Percentiles rank a stretch among this genome's conserved stretches.
Conservation (phyloP, 1,139 yeast genomes). For the Nematodospora anomalae region DNA sequence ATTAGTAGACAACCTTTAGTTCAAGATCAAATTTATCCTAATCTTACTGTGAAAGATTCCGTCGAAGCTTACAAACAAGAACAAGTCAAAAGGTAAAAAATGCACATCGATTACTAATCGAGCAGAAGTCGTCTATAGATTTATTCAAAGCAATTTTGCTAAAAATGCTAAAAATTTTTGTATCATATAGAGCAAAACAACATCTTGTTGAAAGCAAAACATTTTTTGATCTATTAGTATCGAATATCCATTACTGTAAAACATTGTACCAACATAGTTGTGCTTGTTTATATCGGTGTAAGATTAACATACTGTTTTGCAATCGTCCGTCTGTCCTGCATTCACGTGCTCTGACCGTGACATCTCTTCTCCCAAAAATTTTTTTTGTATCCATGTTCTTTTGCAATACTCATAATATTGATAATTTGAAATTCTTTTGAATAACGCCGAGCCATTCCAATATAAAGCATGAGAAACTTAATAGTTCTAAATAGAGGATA, state of each 20-base stretch:
- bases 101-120: neutral
- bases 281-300: too few species aligned
- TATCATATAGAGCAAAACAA: too few species aligned
- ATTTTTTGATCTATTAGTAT: too few species aligned
- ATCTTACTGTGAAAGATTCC: constrained; percentile 42
- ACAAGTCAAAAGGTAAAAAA: constrained; percentile 2
- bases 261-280: too few species aligned
- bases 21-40: constrained; percentile 43
- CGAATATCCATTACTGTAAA: too few species aligned
- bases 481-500: constrained; percentile 58
- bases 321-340: constrained; percentile 4
- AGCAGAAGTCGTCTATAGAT: neutral
- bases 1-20: constrained; percentile 33
- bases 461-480: constrained; percentile 55
- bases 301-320: too few species aligned
- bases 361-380: neutral
- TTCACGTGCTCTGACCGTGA: neutral
- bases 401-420: constrained; percentile 1
- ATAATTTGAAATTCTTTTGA: too few species aligned
- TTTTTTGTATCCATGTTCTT: constrained; percentile 1
- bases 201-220: too few species aligned
- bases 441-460: too few species aligned
- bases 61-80: constrained; percentile 26
- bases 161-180: too few species aligned
- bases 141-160: too few species aligned